phyloP scores from a whole-genome alignment of 257 asterid species.

The Penstemon barbatus region DNA sequence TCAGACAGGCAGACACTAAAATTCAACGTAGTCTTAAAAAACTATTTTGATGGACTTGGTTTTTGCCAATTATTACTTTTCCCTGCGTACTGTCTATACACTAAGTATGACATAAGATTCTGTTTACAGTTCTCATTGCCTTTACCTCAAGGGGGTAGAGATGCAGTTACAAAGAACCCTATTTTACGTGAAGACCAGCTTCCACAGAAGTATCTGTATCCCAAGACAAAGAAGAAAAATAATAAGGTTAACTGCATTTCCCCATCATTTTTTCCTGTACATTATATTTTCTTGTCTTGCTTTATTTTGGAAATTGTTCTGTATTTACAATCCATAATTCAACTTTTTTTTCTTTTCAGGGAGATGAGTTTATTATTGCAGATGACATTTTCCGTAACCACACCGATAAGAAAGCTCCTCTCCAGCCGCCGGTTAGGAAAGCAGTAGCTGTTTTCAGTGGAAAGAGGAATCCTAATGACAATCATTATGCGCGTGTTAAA shows the following conservation, averaged over 20 bases:
- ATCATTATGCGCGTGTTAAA: slow-evolving; percentile 72
- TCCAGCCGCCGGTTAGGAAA: slow-evolving; percentile 90
- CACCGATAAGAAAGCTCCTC: slow-evolving; percentile 69
- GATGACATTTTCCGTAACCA: slow-evolving; percentile 70
- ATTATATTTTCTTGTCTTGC: neutral
- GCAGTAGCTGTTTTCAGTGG: slow-evolving; percentile 87
- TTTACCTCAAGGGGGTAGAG: slow-evolving; percentile 90
- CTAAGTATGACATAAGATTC: slow-evolving; percentile 10
- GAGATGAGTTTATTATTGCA: slow-evolving; percentile 52
- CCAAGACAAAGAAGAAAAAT: slow-evolving; percentile 82
- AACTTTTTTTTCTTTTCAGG: slow-evolving; percentile 38
- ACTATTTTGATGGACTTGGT: no score
- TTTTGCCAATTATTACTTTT: no score
- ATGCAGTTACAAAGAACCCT: slow-evolving; percentile 82
- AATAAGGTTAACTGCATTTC: slow-evolving; percentile 52
- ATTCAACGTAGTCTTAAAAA: no score
- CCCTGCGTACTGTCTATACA: no score
- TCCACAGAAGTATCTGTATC: slow-evolving; percentile 78
- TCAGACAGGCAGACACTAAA: no score
- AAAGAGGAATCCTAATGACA: slow-evolving; percentile 91
- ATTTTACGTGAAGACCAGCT: slow-evolving; percentile 94
- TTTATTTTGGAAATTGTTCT: neutral
- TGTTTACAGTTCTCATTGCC: slow-evolving; percentile 87
- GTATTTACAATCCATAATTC: neutral
- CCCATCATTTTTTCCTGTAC: neutral